phyloP scores from a whole-genome alignment of 805 yeast genomes.

The Zygotorulaspora sp. region DNA sequence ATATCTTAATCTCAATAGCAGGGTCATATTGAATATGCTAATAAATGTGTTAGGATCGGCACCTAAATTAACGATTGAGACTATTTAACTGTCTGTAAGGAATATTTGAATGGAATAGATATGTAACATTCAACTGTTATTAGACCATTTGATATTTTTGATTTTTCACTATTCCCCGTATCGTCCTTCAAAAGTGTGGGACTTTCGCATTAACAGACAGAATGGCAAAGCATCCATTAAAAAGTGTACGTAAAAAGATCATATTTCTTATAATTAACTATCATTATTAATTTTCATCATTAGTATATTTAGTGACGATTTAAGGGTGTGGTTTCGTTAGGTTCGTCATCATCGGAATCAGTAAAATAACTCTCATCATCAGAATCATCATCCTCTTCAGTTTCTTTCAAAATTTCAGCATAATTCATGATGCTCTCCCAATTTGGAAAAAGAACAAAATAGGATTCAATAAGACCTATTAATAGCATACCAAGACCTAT shows the following conservation, averaged over 20 bases:
- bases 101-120: neutral
- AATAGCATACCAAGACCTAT: slow-evolving; percentile 54
- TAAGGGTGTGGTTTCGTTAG: slow-evolving; percentile 20
- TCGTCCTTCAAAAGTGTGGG: no score
- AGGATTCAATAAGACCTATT: slow-evolving; percentile 49
- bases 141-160: neutral
- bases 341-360: slow-evolving; percentile 24
- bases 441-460: slow-evolving; percentile 43
- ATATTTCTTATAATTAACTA: no score
- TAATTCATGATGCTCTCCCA: slow-evolving; percentile 50
- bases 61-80: no score
- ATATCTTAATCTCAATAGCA: neutral
- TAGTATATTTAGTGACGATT: slow-evolving; percentile 4
- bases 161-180: neutral
- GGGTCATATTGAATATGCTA: slow-evolving; percentile 1
- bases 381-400: slow-evolving; percentile 29
- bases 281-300: no score
- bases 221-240: no score
- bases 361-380: slow-evolving; percentile 28
- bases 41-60: no score
- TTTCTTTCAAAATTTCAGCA: slow-evolving; percentile 40
- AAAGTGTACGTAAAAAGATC: no score
- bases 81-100: no score
- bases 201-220: no score
- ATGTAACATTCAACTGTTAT: neutral